Conservation (phyloP, 1,139 yeast species). For the Maudiozyma humilis region DNA sequence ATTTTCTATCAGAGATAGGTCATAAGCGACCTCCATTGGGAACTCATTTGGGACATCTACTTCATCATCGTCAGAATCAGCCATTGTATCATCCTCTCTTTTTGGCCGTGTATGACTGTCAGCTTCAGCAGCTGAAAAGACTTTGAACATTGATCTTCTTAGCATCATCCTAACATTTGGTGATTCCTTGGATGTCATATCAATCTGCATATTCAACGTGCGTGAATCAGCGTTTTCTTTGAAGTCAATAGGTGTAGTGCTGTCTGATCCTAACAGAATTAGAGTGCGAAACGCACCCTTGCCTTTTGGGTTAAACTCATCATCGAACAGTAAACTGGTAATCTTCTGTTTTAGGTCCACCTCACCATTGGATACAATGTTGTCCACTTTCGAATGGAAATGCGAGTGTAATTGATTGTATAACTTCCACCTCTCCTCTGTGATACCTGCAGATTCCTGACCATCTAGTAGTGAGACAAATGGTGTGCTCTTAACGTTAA, state of each 20-base stretch:
- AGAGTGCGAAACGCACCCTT: constrained; percentile 23
- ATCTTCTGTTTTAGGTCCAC: constrained; percentile 23
- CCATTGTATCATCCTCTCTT: constrained; percentile 2
- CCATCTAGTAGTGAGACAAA: constrained; percentile 36
- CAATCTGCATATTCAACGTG: constrained; percentile 19
- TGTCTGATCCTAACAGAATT: constrained; percentile 30
- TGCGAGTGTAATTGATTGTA: constrained; percentile 30
- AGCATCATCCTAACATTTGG: constrained; percentile 32
- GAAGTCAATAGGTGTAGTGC: constrained; percentile 23
- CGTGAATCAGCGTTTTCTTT: constrained; percentile 14
- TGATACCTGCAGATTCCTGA: constrained; percentile 29
- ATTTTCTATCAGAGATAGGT: constrained; percentile 27
- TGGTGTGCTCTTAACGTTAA: constrained; percentile 23
- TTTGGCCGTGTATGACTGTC: background rate
- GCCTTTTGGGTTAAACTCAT: constrained; percentile 1
- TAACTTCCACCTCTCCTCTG: constrained; percentile 32
- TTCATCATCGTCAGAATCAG: constrained; percentile 1
- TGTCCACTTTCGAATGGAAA: constrained; percentile 28
- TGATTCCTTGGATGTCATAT: constrained; percentile 30
- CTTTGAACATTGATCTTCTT: constrained; percentile 30
- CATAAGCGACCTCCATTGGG: constrained; percentile 19
- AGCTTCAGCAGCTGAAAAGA: constrained; percentile 19
- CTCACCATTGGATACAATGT: constrained; percentile 26
- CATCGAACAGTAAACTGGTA: constrained; percentile 17
- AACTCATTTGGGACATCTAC: background rate